phyloP scores from a whole-genome alignment of 495 filamentous ascomycete species.

The Aspergillus conjunctus region DNA sequence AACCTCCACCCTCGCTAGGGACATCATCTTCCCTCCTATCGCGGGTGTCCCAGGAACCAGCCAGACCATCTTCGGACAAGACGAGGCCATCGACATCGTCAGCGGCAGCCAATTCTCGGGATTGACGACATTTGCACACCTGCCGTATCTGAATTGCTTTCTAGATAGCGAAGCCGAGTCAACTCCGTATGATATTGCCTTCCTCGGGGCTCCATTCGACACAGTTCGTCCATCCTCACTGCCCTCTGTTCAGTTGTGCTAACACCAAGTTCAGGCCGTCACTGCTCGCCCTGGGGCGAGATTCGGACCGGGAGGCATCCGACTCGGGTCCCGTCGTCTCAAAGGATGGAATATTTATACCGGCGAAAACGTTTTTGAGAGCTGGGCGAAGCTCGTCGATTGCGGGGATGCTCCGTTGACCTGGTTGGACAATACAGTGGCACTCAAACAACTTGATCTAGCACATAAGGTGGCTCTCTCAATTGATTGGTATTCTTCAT shows the following conservation, averaged over 20 bases:
- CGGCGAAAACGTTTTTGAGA: conserved; percentile 44
- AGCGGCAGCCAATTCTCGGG: conserved; percentile 40
- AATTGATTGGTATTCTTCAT: not conserved
- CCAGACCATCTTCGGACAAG: conserved; percentile 25
- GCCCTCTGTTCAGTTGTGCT: not conserved
- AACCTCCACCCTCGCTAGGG: conserved; percentile 25
- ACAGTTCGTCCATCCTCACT: conserved; percentile 30
- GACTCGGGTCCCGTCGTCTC: conserved; percentile 48
- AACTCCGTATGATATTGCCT: conserved; percentile 34
- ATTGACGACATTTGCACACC: conserved; percentile 52
- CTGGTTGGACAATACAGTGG: conserved; percentile 54
- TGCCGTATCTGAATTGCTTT: conserved; percentile 50
- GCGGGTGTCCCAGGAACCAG: conserved; percentile 21
- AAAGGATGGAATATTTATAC: conserved; percentile 47
- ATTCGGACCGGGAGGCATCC: conserved; percentile 53
- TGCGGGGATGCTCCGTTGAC: conserved; percentile 57
- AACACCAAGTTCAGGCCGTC: conserved; percentile 26
- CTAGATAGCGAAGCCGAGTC: conserved; percentile 20
- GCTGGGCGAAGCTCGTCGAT: conserved; percentile 54
- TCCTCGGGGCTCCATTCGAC: conserved; percentile 54
- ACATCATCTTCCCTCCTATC: conserved; percentile 45
- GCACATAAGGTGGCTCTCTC: conserved; percentile 39
- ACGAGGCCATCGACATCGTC: conserved; percentile 30
- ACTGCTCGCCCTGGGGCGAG: conserved; percentile 53
- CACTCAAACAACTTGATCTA: conserved; percentile 51